Conservation (phyloP, 345 rosid genomes). For the Orychophragmus violaceus region DNA sequence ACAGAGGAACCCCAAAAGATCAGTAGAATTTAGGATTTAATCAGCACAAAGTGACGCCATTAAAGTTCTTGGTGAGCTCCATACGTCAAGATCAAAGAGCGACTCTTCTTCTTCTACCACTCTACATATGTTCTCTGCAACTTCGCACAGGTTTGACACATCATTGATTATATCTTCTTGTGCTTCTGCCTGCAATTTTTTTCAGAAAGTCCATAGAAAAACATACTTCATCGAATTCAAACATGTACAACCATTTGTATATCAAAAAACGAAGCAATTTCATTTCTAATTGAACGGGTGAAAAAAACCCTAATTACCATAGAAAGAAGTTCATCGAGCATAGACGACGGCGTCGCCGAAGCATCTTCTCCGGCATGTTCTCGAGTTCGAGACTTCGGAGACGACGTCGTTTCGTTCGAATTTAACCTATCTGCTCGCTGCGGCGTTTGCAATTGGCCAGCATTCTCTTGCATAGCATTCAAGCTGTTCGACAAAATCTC, state of each 20-base stretch:
- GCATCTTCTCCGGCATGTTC: constrained; percentile 10
- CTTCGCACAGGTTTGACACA: constrained; percentile 53
- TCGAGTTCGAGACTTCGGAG: background rate
- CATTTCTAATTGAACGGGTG: background rate
- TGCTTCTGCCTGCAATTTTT: constrained; percentile 59
- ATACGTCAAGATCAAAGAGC: constrained; percentile 53
- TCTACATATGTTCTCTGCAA: constrained; percentile 54
- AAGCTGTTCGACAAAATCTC: constrained; percentile 51
- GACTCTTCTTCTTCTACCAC: constrained; percentile 46
- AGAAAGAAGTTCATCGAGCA: constrained; percentile 48
- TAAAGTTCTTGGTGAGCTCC: constrained; percentile 65
- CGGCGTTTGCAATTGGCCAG: constrained; percentile 23
- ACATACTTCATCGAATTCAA: background rate
- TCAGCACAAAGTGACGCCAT: constrained; percentile 62
- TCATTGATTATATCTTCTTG: constrained; percentile 54
- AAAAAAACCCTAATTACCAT: constrained; percentile 46
- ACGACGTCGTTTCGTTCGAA: constrained; percentile 18
- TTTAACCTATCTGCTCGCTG: constrained; percentile 16
- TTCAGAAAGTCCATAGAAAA: background rate
- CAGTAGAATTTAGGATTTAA: background rate
- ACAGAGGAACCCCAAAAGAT: background rate
- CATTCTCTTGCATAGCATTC: constrained; percentile 45
- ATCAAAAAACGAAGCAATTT: background rate
- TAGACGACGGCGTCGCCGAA: constrained; percentile 10
- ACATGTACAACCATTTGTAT: background rate